Evolutionary conservation across 176 grass and related monocot genomes (phyloP).

Genomic region (Calamus simplicifolius): DNA sequence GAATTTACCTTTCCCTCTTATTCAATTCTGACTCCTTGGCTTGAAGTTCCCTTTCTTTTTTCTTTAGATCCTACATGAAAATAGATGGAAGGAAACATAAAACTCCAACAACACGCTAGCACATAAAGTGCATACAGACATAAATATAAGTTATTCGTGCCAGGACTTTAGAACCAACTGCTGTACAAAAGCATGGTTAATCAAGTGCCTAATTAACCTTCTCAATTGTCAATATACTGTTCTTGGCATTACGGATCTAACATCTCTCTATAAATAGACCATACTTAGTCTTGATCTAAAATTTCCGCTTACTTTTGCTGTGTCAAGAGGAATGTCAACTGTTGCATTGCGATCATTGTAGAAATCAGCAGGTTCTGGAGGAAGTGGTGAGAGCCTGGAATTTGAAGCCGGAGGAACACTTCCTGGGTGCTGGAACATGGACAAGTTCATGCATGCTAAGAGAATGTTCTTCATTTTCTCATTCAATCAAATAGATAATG

Average conservation of each 20-base stretch:
- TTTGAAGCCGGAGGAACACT: constrained; percentile 59
- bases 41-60: constrained; percentile 52
- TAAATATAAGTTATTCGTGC: background rate
- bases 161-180: too few relatives aligned
- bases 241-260: too few relatives aligned
- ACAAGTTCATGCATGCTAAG: too few relatives aligned
- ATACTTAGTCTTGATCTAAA: background rate
- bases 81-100: background rate
- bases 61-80: constrained; percentile 34
- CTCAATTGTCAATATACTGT: too few relatives aligned
- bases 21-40: constrained; percentile 52
- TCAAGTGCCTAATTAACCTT: too few relatives aligned
- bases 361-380: constrained; percentile 82
- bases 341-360: constrained; percentile 65
- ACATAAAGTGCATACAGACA: constrained; percentile 5
- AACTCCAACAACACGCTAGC: background rate
- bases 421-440: constrained; percentile 41
- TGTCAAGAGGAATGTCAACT: constrained; percentile 80
- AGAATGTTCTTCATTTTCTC: too few relatives aligned
- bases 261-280: too few relatives aligned
- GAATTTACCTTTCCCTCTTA: constrained; percentile 50
- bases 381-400: constrained; percentile 77
- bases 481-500: too few relatives aligned
- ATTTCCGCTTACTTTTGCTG: constrained; percentile 49
- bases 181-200: too few relatives aligned